Evolutionary conservation across 805 yeast species (phyloP).

Genomic region (Cyberlindnera xylosilytica): DNA sequence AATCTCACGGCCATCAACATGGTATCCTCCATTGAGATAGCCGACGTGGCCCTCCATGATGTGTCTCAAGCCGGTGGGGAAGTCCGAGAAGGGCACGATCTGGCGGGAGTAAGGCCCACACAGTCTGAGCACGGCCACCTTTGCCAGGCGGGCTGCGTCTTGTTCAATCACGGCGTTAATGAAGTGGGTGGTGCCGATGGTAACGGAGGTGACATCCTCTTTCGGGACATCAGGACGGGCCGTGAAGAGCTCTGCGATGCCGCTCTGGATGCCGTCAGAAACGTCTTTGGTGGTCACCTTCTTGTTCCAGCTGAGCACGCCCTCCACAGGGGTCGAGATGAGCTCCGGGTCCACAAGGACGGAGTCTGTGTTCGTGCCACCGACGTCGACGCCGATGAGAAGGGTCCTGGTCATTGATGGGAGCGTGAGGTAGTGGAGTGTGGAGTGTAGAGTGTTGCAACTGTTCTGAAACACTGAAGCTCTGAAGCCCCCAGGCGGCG

Average conservation of each 20-base stretch:
- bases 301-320: slow-evolving; percentile 40
- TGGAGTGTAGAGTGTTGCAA: too few relatives aligned
- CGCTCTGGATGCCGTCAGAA: slow-evolving; percentile 38
- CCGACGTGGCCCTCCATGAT: slow-evolving; percentile 36
- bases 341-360: slow-evolving; percentile 40
- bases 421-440: too few relatives aligned
- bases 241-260: slow-evolving; percentile 33
- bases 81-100: slow-evolving; percentile 40
- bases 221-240: slow-evolving; percentile 27
- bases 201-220: slow-evolving; percentile 36
- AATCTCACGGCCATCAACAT: slow-evolving; percentile 40
- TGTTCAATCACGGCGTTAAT: slow-evolving; percentile 47
- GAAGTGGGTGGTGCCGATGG: slow-evolving; percentile 50
- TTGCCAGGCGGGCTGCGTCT: slow-evolving; percentile 38
- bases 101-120: slow-evolving; percentile 39
- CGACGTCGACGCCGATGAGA: slow-evolving; percentile 46
- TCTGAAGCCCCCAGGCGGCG: too few relatives aligned
- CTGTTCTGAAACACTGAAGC: too few relatives aligned
- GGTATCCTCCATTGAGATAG: slow-evolving; percentile 37
- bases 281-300: slow-evolving; percentile 43
- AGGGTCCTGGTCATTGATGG: slow-evolving; percentile 18
- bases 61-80: slow-evolving; percentile 35
- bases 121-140: slow-evolving; percentile 42
- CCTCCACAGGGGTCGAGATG: slow-evolving; percentile 25
- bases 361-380: slow-evolving; percentile 52